Evolutionary conservation across 2,329 filamentous ascomycete species (phyloP).

Genomic region (Botrytis byssoidea): DNA sequence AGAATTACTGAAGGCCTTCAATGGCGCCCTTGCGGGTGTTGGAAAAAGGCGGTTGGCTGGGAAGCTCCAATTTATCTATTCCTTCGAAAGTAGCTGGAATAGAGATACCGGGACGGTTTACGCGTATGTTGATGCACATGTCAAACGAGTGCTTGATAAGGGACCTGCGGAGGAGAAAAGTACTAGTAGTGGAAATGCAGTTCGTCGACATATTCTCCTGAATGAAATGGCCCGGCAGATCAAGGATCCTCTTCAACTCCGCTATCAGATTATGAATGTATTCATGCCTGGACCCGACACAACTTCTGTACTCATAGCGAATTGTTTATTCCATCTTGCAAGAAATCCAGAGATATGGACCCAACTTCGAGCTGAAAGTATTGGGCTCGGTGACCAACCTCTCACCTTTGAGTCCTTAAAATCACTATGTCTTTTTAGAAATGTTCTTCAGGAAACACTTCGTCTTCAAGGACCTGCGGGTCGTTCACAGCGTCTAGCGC

Average conservation of each 20-base stretch:
- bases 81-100: conserved; percentile 12
- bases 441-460: conserved; percentile 41
- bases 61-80: neutral
- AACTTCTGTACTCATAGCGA: conserved; percentile 41
- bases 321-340: neutral
- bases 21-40: neutral
- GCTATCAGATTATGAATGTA: conserved; percentile 47
- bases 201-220: conserved; percentile 50
- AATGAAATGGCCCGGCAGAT: conserved; percentile 52
- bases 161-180: conserved; percentile 30
- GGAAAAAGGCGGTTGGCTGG: neutral
- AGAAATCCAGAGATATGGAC: conserved; percentile 9
- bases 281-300: conserved; percentile 57
- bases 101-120: conserved; percentile 40
- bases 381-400: conserved; percentile 17
- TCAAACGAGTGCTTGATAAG: conserved; percentile 40
- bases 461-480: conserved; percentile 51
- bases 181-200: conserved; percentile 35
- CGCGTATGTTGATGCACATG: conserved; percentile 47
- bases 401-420: conserved; percentile 23
- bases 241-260: conserved; percentile 42
- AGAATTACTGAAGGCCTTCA: neutral
- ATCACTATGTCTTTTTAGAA: conserved; percentile 46
- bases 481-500: conserved; percentile 50
- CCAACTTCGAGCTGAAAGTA: conserved; percentile 46